Conservation (phyloP, 2,329 filamentous ascomycete species). For the Fusarium mexicanum region DNA sequence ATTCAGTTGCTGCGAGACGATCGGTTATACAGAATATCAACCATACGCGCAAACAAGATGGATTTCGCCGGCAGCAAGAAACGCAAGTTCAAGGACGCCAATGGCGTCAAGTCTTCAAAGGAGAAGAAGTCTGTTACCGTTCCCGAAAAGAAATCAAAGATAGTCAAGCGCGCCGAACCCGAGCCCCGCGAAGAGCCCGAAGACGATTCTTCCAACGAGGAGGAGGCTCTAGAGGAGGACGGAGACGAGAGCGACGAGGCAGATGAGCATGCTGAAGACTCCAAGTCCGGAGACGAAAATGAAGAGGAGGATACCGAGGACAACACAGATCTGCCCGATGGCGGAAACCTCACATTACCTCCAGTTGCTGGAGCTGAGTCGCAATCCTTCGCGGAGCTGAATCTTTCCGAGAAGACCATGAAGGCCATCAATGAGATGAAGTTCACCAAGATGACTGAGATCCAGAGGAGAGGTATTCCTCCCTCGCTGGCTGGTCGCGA, state of each 20-base stretch:
- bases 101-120: slow-evolving; percentile 43
- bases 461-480: slow-evolving; percentile 87
- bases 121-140: slow-evolving; percentile 38
- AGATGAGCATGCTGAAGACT: slow-evolving; percentile 45
- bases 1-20: slow-evolving; percentile 22
- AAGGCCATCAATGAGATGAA: slow-evolving; percentile 90
- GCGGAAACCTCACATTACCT: slow-evolving; percentile 60
- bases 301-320: slow-evolving; percentile 42
- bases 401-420: slow-evolving; percentile 88
- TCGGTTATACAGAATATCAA: slow-evolving; percentile 17
- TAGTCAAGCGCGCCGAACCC: slow-evolving; percentile 50
- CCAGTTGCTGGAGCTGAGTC: slow-evolving; percentile 66
- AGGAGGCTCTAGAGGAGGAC: slow-evolving; percentile 43
- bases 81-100: slow-evolving; percentile 53
- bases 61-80: slow-evolving; percentile 54
- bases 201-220: slow-evolving; percentile 39
- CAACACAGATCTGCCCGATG: slow-evolving; percentile 51
- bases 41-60: slow-evolving; percentile 43
- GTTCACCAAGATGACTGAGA: slow-evolving; percentile 95
- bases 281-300: slow-evolving; percentile 41
- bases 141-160: slow-evolving; percentile 53
- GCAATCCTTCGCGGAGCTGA: slow-evolving; percentile 81
- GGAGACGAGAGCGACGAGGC: slow-evolving; percentile 42
- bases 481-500: slow-evolving; percentile 89
- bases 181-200: slow-evolving; percentile 42